Evolutionary conservation across 1,284 basidiomycete species (phyloP), one percentile per base, ranked within the genome.

Genomic region (Volvariella surrecta): DNA sequence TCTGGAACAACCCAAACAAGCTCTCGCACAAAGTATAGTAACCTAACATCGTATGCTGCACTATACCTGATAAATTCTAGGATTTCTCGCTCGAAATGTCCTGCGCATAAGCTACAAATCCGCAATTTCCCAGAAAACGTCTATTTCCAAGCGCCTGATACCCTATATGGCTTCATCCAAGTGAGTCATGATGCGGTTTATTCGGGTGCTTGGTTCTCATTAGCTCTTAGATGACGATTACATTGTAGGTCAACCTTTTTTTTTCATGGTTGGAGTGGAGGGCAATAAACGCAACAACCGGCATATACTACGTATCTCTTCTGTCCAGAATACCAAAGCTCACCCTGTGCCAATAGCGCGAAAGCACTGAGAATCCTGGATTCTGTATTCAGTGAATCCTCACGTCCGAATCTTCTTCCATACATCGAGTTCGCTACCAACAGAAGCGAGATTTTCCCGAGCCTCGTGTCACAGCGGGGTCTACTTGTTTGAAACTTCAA

Each of bases 191-290:
- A 18, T 39, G 37, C 44, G 28, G n/a, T 40, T 22, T 38, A 30
- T 39, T 2, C 30, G 34, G 35, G 42, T 40, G 24, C 47, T 20
- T 34, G 40, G 16, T 35, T 10, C 37, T 47, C 13, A 48, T 28
- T 48, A 21, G 32, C 43, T 17, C 45, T 30, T 82, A 80, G 81
- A 84, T 52, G 82, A 85, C 54, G 82, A 83, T 57, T 84, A 77
- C 52, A 60, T 83, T 15, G 54, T 85, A 35, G 78, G 74, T 0
- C 59, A 75, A 43, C 67, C 78, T 6, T 85, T 85, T 53, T n/a
- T n/a, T n/a, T n/a, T n/a, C n/a, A 82, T 80, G 11, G 68, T 75
- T 1, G 78, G 81, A 10, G 49, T 54, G 0, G 74, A 77, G 52
- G 79, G 82, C 6, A 63, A 73, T 31, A 66, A 71, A 44, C 60